Evolutionary conservation across 73 alveolate species (phyloP), one percentile per base, ranked within the genome.

Genomic region (Paramecium primaurelia): DNA sequence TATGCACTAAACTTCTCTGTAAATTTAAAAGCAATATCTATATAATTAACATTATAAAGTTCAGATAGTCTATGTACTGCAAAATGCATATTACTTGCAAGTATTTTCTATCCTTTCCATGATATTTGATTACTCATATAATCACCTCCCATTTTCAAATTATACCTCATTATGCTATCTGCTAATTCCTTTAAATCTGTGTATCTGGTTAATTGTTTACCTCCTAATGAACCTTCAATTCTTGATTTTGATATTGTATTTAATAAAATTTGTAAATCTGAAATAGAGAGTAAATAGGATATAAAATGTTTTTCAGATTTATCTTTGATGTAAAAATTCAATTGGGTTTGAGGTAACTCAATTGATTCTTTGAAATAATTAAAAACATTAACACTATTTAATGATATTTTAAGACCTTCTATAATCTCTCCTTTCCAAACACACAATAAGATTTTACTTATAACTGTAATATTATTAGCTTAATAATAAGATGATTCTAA

Each of bases 1-100:
- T 10, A 59, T 1, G 25, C 34, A 16, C 64, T 30, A 5, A 45
- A 49, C 58, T 45, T 42, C 30, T 80, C 77, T 54, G 75, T 80
- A 32, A 80, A 80, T 80, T 80, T 80, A 49, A 80, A 80, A 26
- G 91, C 91, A 10, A 36, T 14, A 44, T 80, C 91, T 1, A 47
- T 25, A 80, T 45, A 80, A 80, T 80, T 80, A 14, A 80, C 75
- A 40, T 80, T 45, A 28, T 45, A 45, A 4, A 80, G 45, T 25
- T 80, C 91, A 40, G 91, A 80, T 44, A 80, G 58, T 47, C 20
- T 80, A 26, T 40, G 16, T 9, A 80, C 44, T 10, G 16, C 11
- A 80, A 80, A 80, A 26, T 80, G 91, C 49, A 44, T 59, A 44
- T 80, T 42, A 26, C 18, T 25, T 1, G 75, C 77, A 36, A 8